Conservation (phyloP, 768 basidiomycete genomes). For the Macrocybe gigantea region DNA sequence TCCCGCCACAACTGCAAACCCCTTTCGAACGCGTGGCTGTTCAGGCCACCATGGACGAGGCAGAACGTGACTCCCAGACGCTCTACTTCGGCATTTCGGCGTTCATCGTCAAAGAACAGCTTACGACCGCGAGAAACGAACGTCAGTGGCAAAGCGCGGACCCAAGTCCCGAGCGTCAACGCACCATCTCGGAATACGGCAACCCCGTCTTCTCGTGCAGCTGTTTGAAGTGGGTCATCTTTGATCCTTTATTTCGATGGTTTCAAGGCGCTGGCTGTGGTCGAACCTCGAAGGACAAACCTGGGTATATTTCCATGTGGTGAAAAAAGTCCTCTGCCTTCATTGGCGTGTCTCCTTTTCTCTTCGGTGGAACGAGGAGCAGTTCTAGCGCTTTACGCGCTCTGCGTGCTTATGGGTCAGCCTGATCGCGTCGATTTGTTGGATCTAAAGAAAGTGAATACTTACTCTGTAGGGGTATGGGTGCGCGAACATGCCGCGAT, state of each 20-base stretch:
- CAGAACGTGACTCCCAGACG: slow-evolving; percentile 74
- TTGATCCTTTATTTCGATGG: slow-evolving; percentile 48
- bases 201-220: slow-evolving; percentile 71
- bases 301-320: slow-evolving; percentile 71
- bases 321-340: slow-evolving; percentile 62
- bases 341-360: slow-evolving; percentile 20
- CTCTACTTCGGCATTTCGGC: slow-evolving; percentile 57
- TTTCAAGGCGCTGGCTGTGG: background rate
- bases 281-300: slow-evolving; percentile 20
- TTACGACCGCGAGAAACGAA: slow-evolving; percentile 11
- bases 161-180: slow-evolving; percentile 4
- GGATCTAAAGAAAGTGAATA: slow-evolving; percentile 4
- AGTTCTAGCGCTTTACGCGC: slow-evolving; percentile 72
- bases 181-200: slow-evolving; percentile 75
- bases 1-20: slow-evolving; percentile 71
- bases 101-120: slow-evolving; percentile 74
- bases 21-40: slow-evolving; percentile 56
- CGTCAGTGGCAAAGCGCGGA: background rate
- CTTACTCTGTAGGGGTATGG: slow-evolving; percentile 61
- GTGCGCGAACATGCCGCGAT: slow-evolving; percentile 79
- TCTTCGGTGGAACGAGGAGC: slow-evolving; percentile 42
- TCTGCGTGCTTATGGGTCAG: slow-evolving; percentile 28
- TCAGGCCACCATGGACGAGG: slow-evolving; percentile 60
- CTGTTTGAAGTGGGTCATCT: slow-evolving; percentile 74
- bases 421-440: background rate